Percentiles rank a stretch among this genome's conserved stretches.
Conservation (phyloP, 441 rosid genomes). For the Jatropha multifida region DNA sequence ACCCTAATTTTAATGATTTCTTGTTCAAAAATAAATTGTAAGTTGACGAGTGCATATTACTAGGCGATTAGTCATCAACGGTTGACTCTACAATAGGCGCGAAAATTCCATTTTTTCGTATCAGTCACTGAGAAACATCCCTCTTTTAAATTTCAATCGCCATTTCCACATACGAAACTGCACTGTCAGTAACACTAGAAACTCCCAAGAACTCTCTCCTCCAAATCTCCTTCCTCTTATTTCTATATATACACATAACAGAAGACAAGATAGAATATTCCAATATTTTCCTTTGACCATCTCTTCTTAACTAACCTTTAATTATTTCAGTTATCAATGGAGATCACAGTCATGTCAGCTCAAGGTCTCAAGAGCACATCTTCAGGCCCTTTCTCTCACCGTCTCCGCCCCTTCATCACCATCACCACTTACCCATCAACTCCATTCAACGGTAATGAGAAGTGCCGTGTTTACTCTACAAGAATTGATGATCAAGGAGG, state of each 20-base stretch:
- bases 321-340: constrained; percentile 23
- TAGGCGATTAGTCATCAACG: background rate
- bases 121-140: constrained; percentile 22
- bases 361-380: constrained; percentile 43
- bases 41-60: background rate
- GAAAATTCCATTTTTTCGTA: background rate
- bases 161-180: constrained; percentile 17
- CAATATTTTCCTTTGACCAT: background rate
- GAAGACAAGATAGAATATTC: no score
- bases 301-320: no score
- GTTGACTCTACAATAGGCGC: constrained; percentile 5
- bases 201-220: constrained; percentile 17
- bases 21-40: no score
- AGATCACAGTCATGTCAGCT: constrained; percentile 57
- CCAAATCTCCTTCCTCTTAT: background rate
- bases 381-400: constrained; percentile 31
- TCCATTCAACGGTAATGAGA: background rate
- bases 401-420: constrained; percentile 52
- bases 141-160: background rate
- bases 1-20: no score
- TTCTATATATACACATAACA: background rate
- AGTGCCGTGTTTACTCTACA: constrained; percentile 27
- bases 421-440: constrained; percentile 33
- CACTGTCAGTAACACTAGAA: constrained; percentile 15
- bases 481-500: constrained; percentile 51